Base-by-base conservation (phyloP, 164 flowering plant species). In the Berberis vulgaris region DNA sequence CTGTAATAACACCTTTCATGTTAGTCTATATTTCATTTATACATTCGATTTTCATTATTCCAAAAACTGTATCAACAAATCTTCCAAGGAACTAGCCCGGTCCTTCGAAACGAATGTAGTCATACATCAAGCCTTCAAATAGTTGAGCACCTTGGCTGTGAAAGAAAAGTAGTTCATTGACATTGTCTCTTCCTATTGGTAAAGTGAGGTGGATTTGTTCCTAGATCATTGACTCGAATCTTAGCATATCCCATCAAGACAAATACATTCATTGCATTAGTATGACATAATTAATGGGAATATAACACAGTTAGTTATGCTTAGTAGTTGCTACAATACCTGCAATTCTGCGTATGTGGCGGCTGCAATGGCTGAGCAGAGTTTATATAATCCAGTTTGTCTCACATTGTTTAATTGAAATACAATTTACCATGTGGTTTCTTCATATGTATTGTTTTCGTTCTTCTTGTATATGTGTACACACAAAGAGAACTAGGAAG, bases 161-260 rank as follows among this genome's bases (percentile, higher is more conserved):
- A 80, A 5, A 89, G 71, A 64, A 74, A 84, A 11, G 86, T 79
- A 42, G 80, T 80, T 85, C 83, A 4, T 85, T 83, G 0, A 89
- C 26, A 61, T 89, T 89, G 74, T 89, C 93, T 44, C 72, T 74
- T 10, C 96, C 96, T 26, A 89, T 80, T 80, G 10, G 84, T 43
- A 56, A 83, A 88, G 3, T 78, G 70, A 1, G 83, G 82, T 2
- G 68, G 68, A 43, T 50, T 60, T 3, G 64, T 47, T 8, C 61
- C 43, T 42, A 61, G 44, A 2, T 63, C 65, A 7, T 72, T 62
- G 42, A 68, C 41, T 12, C 65, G 61, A 5, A 70, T 57, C 73
- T 70, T 8, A 42, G 47, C 7, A 52, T 52, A 52, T 26, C 54
- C n/a, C 54, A 10, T 26, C 54, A 43, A 26, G 26, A 26, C 26